Conservation (phyloP, 1,139 yeast genomes). For the Lodderomyces oxycetoniae region DNA sequence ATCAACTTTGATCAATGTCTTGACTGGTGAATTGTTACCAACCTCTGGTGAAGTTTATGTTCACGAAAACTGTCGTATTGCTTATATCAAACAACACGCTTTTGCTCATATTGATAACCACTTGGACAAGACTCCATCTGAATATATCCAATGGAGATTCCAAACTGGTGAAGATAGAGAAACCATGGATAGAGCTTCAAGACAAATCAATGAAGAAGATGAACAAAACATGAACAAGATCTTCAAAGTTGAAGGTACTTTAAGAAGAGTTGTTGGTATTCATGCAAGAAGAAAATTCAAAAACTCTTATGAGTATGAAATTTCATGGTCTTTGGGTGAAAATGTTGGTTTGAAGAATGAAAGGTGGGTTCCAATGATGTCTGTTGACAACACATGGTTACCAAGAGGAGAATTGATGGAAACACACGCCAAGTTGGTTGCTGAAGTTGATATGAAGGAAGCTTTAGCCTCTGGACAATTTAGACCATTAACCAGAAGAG, state of each 20-base stretch:
- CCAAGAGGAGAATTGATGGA: slow-evolving; percentile 99
- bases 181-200: slow-evolving; percentile 99
- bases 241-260: slow-evolving; percentile 97
- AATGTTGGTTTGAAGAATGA: slow-evolving; percentile 98
- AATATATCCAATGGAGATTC: slow-evolving; percentile 99
- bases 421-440: slow-evolving; percentile 98
- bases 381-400: slow-evolving; percentile 99
- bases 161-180: slow-evolving; percentile 99
- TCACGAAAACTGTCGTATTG: slow-evolving; percentile 99
- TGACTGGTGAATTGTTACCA: slow-evolving; percentile 99
- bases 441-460: slow-evolving; percentile 99
- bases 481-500: slow-evolving; percentile 99
- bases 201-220: slow-evolving; percentile 95
- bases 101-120: slow-evolving; percentile 98
- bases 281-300: slow-evolving; percentile 99
- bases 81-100: slow-evolving; percentile 99
- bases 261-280: slow-evolving; percentile 94
- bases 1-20: slow-evolving; percentile 95
- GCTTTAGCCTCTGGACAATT: slow-evolving; percentile 99
- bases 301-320: slow-evolving; percentile 99
- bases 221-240: slow-evolving; percentile 99
- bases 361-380: slow-evolving; percentile 99
- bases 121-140: slow-evolving; percentile 98
- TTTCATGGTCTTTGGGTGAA: slow-evolving; percentile 95
- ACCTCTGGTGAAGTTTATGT: slow-evolving; percentile 97